Percentiles rank a stretch among this genome's conserved stretches.
phyloP scores from a whole-genome alignment of 345 rosid species.

The Salix caprea region DNA sequence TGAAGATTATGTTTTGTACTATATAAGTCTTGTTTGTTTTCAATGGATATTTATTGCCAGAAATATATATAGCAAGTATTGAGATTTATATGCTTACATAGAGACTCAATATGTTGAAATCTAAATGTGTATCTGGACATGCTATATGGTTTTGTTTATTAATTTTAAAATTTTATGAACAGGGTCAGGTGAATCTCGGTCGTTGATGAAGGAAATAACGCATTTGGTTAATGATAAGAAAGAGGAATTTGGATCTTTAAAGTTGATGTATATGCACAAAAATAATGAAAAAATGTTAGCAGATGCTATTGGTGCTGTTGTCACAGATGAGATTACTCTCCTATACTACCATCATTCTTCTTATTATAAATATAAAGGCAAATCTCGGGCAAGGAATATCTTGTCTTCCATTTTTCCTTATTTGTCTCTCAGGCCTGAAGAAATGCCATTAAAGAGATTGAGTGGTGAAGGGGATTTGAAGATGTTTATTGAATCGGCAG shows the following conservation, averaged over 20 bases:
- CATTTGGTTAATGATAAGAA: conserved; percentile 24
- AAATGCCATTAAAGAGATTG: conserved; percentile 48
- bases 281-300: conserved; percentile 61
- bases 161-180: conserved; percentile 3
- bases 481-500: conserved; percentile 67
- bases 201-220: conserved; percentile 60
- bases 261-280: conserved; percentile 53
- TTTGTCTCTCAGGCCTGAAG: conserved; percentile 41
- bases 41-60: too few species aligned
- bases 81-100: too few species aligned
- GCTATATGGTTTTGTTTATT: neutral
- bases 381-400: conserved; percentile 52
- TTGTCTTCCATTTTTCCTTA: conserved; percentile 50
- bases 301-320: conserved; percentile 66
- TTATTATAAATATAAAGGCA: conserved; percentile 65
- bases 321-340: conserved; percentile 43
- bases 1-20: too few species aligned
- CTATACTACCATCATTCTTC: conserved; percentile 60
- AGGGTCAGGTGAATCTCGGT: conserved; percentile 95
- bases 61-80: too few species aligned
- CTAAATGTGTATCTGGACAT: too few species aligned
- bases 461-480: conserved; percentile 45
- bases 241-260: conserved; percentile 45
- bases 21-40: too few species aligned
- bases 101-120: too few species aligned